These are phyloP conservation scores for Cordia subcordata DNA, from an alignment of 257 asterid genomes.

Conservation along the genomic window DNA sequence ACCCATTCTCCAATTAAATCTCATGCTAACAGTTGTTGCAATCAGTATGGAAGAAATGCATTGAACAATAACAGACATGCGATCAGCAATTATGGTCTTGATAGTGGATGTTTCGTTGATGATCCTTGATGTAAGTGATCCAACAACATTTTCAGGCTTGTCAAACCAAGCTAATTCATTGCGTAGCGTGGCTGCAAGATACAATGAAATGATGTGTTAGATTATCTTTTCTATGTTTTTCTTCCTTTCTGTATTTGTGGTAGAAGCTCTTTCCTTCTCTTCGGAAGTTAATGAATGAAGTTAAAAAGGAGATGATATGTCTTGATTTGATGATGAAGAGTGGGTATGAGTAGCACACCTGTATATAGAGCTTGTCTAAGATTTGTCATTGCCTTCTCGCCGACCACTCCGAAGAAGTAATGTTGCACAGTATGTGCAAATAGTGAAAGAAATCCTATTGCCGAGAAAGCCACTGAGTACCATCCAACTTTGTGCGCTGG, in stretches of 20 bases:
- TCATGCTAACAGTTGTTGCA: constrained; percentile 71
- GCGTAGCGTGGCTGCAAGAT: constrained; percentile 50
- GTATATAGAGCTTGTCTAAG: constrained; percentile 60
- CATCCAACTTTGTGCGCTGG: constrained; percentile 47
- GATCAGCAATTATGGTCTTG: constrained; percentile 72
- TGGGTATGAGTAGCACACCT: constrained; percentile 33
- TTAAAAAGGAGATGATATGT: not conserved
- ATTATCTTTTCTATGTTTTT: not conserved
- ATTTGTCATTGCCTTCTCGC: constrained; percentile 73
- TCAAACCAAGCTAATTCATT: constrained; percentile 84
- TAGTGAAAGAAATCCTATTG: constrained; percentile 57
- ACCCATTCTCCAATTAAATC: constrained; percentile 75
- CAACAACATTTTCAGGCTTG: constrained; percentile 61
- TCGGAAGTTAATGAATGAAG: not conserved
- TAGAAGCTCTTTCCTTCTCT: not conserved
- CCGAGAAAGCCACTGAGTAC: constrained; percentile 50
- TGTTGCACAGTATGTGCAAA: constrained; percentile 82
- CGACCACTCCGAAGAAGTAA: constrained; percentile 62
- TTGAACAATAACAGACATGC: constrained; percentile 78
- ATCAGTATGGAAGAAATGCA: constrained; percentile 74
- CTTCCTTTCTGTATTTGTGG: too few species aligned
- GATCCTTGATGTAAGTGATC: constrained; percentile 62
- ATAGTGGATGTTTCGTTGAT: constrained; percentile 67
- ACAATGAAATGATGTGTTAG: constrained; percentile 1
- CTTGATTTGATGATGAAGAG: constrained; percentile 11